Base-by-base conservation (phyloP, 768 basidiomycete species). In the Paxillus rubicundulus region DNA sequence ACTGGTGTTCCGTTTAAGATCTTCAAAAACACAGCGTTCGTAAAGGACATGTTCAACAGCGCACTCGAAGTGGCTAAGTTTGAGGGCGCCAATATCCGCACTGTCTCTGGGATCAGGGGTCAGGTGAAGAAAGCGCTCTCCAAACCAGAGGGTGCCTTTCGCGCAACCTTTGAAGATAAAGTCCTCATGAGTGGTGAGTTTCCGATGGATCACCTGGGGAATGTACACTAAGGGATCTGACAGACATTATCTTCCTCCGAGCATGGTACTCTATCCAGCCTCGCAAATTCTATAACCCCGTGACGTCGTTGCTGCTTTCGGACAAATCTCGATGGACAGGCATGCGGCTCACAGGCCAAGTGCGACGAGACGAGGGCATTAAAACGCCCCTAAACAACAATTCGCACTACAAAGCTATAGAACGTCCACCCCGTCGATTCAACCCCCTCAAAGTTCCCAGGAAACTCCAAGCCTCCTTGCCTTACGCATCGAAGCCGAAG, bases 81-180 rank as follows among this genome's bases (percentile, higher is more conserved):
- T 61, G 97, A 99, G 69, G 97, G 97, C 16, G 97, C 97, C n/a
- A 92, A 88, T 67, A 83, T 99, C 50, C 79, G 86, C 53, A 98
- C 96, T 0, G 97, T 98, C 7, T 94, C 92, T 6, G 97, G 97
- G 10, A 91, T 99, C 50, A 76, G 97, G 41, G 97, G 97, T 4
- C 96, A 98, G 70, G 84, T 99, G 47, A 99, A 99, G 76, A 98
- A 96, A 70, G 94, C 90, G 10, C 72, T 98, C 28, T 74, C 85
- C n/a, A 98, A 95, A 64, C 95, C 97, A 2, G 94, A 97, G 52
- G 97, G 97, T 9, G 84, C 90, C 5, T 98, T 91, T 78, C 79
- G 97, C 57, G 97, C 96, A 3, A 95, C 95, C 12, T 99, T 98
- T 69, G 97, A 99, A 71, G 97, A 99, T 70, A 98, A 98, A 75